These are phyloP conservation scores for Raffaelea deltoideospora DNA, from an alignment of 2,329 filamentous ascomycete species.

Conservation along the genomic window DNA sequence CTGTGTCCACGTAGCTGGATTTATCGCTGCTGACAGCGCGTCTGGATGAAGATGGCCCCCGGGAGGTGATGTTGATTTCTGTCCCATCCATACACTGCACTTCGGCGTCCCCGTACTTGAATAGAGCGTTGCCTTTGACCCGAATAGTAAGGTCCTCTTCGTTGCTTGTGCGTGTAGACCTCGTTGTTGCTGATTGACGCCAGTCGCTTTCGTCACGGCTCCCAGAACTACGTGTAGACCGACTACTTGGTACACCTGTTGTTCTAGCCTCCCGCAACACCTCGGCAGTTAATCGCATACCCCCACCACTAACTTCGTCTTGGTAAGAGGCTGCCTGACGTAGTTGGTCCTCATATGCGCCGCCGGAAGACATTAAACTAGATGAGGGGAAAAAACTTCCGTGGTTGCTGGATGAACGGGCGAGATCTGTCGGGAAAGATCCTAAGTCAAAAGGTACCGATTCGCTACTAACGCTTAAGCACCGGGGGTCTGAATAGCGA, in stretches of 20 bases:
- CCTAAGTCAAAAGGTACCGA: conserved; percentile 19
- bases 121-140: conserved; percentile 37
- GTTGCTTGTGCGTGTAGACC: conserved; percentile 40
- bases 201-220: conserved; percentile 51
- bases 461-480: conserved; percentile 17
- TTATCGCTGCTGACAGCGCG: conserved; percentile 26
- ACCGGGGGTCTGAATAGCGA: too few species aligned
- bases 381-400: too few species aligned
- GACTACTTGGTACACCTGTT: conserved; percentile 33
- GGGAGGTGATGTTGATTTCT: conserved; percentile 38
- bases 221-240: conserved; percentile 40
- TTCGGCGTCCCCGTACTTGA: conserved; percentile 40
- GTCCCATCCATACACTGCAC: conserved; percentile 44
- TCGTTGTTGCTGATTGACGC: conserved; percentile 44
- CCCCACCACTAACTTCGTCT: conserved; percentile 33
- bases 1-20: conserved; percentile 31
- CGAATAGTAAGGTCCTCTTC: conserved; percentile 49
- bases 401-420: conserved; percentile 14
- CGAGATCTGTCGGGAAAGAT: conserved; percentile 25
- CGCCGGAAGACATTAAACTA: conserved; percentile 17
- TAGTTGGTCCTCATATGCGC: conserved; percentile 24
- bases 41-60: conserved; percentile 11
- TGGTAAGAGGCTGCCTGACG: conserved; percentile 34
- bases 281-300: conserved; percentile 37
- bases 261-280: conserved; percentile 34